phyloP scores from a whole-genome alignment of 2,329 filamentous ascomycete species.

The Clonostachys rosea region DNA sequence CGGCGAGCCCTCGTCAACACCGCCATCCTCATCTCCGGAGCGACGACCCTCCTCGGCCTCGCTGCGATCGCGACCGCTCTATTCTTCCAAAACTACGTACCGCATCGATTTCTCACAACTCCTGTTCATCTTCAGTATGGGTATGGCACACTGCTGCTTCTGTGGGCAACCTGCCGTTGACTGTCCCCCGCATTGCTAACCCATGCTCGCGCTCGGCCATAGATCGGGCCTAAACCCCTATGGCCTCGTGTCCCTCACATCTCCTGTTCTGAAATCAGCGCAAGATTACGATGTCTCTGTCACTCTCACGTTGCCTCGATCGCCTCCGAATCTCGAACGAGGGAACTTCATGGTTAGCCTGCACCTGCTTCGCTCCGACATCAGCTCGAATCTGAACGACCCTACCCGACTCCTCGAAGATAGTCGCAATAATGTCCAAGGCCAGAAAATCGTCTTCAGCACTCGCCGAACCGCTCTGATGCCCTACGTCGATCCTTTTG shows the following conservation, averaged over 20 bases:
- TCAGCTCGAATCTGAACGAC: conserved; percentile 11
- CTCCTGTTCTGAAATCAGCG: conserved; percentile 53
- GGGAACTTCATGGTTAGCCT: conserved; percentile 96
- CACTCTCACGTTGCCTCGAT: conserved; percentile 71
- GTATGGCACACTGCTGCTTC: conserved; percentile 22
- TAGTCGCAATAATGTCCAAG: conserved; percentile 26
- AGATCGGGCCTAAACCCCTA: conserved; percentile 49
- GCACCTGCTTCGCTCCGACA: conserved; percentile 52
- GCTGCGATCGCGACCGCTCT: conserved; percentile 43
- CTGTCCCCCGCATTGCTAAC: background rate
- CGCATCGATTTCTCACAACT: conserved; percentile 44
- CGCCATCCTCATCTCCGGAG: conserved; percentile 34
- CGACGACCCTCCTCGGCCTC: conserved; percentile 37
- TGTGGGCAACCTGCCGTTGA: background rate
- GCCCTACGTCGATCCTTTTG: conserved; percentile 70
- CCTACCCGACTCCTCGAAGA: conserved; percentile 20
- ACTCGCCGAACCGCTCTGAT: conserved; percentile 74
- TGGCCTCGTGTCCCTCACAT: conserved; percentile 39
- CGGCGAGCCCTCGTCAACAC: conserved; percentile 43
- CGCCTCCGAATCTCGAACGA: conserved; percentile 65
- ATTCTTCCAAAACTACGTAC: conserved; percentile 53
- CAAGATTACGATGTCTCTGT: conserved; percentile 86
- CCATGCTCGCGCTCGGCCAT: conserved; percentile 4
- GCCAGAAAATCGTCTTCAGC: conserved; percentile 43
- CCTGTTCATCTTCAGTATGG: conserved; percentile 56